Base-by-base conservation (phyloP, 129 eudicot genomes). In the Sambucus nigra region DNA sequence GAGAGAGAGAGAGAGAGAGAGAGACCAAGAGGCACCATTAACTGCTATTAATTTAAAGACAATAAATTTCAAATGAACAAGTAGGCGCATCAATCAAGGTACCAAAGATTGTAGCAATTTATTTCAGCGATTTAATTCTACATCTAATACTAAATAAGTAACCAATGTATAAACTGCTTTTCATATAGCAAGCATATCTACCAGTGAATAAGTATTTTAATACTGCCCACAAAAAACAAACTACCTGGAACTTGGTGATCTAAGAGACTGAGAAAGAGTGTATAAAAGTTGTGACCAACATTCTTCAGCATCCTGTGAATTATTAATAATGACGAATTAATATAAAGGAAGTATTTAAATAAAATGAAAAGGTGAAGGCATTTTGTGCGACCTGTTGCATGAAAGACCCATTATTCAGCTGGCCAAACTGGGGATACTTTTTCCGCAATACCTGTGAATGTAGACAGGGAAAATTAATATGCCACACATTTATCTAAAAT, bases 361-460 rank as follows among this genome's bases (percentile, higher is more conserved):
- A 22, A 23, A 51, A 53, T 25, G 27, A 48, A 23, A 29, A 10
- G 6, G 14, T 13, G 24, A 35, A 25, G 47, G 31, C 3, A 24
- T 8, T 66, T n/a, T 17, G 19, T 46, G 11, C 40, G 71, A 91
- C 98, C 98, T 91, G 98, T 64, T 91, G 94, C 98, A 91, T 91
- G 73, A 79, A 91, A 25, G 80, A 57, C 32, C 95, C 98, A 70
- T 91, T 91, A 45, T 86, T 77, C 62, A 76, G 89, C 80, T 91
- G 98, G 53, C 95, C 98, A 64, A 91, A 85, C 53, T 91, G 98
- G 72, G 98, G 98, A 66, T 73, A 91, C 73, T 91, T 91, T 56
- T 80, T 85, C 73, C 88, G 86, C 82, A 91, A 65, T 46, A 76
- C 89, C 98, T 91, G 72, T 60, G 12, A 48, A 67, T 18, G 47